phyloP scores from a whole-genome alignment of 306 rosid genomes.

The Rubus parviflorus region DNA sequence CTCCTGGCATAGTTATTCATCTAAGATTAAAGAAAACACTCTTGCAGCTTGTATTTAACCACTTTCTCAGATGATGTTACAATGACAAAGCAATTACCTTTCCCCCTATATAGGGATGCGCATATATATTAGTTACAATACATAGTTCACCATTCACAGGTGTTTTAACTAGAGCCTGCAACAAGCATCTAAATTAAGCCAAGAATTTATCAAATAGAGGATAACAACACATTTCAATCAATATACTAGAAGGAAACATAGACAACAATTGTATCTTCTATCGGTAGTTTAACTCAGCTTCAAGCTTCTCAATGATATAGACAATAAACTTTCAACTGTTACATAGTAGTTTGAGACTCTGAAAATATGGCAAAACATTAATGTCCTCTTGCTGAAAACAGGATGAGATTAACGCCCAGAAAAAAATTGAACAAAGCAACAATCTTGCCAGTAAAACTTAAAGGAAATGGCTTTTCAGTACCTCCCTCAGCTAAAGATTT shows the following conservation, averaged over 20 bases:
- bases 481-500: slow-evolving; percentile 63
- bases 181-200: too few relatives aligned
- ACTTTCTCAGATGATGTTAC: neutral
- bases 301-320: neutral
- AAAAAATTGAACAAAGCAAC: slow-evolving; percentile 18
- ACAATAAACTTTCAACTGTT: slow-evolving; percentile 11
- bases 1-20: neutral
- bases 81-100: too few relatives aligned
- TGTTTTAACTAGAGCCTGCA: too few relatives aligned
- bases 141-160: too few relatives aligned
- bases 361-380: slow-evolving; percentile 9
- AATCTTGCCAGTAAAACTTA: slow-evolving; percentile 33
- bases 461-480: slow-evolving; percentile 19
- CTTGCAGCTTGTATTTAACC: neutral
- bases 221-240: neutral
- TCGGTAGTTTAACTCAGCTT: neutral
- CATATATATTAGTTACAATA: too few relatives aligned
- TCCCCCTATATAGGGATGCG: too few relatives aligned
- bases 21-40: neutral
- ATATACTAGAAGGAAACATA: neutral
- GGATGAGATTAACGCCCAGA: slow-evolving; percentile 23
- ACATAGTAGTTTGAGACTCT: slow-evolving; percentile 16
- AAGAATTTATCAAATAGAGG: neutral
- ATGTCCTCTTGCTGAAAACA: slow-evolving; percentile 25
- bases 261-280: neutral